Evolutionary conservation across 768 basidiomycete species (phyloP).

Genomic region (Boletus speciosus): DNA sequence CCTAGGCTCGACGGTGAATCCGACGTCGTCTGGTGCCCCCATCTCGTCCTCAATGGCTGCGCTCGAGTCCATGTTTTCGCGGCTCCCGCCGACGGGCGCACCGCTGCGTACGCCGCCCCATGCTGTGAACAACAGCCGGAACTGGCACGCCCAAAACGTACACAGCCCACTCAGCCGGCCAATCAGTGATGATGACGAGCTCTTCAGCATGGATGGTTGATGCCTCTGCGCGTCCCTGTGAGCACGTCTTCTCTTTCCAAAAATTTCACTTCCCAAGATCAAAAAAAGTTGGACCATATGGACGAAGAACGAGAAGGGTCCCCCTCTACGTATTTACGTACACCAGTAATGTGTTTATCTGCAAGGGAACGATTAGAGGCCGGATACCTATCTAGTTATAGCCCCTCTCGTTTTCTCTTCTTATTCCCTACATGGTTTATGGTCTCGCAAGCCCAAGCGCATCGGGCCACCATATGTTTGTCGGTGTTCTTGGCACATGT

Average conservation of each 20-base stretch:
- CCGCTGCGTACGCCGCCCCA: conserved; percentile 31
- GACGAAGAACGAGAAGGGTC: conserved; percentile 2
- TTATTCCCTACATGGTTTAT: conserved; percentile 8
- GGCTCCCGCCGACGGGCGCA: conserved; percentile 30
- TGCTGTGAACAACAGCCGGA: conserved; percentile 21
- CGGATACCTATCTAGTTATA: conserved; percentile 30
- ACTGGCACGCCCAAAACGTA: conserved; percentile 37
- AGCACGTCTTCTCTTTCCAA: not conserved
- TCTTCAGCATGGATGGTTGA: conserved; percentile 68
- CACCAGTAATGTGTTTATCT: conserved; percentile 23
- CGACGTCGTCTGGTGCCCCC: conserved; percentile 5
- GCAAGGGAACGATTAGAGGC: conserved; percentile 27
- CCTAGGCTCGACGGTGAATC: not conserved
- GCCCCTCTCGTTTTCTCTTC: conserved; percentile 12
- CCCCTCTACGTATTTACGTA: conserved; percentile 26
- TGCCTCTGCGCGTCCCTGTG: not conserved
- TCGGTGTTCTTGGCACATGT: conserved; percentile 18
- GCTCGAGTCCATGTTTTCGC: conserved; percentile 54
- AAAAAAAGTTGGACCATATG: conserved; percentile 10
- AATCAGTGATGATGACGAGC: conserved; percentile 60
- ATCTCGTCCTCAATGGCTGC: conserved; percentile 24
- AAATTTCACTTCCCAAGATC: not conserved
- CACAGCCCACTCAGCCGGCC: conserved; percentile 63
- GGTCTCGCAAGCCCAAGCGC: not conserved
- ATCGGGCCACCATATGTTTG: not conserved